Base-by-base conservation (phyloP, 495 filamentous ascomycete species). In the Daldinia caldariorum region DNA sequence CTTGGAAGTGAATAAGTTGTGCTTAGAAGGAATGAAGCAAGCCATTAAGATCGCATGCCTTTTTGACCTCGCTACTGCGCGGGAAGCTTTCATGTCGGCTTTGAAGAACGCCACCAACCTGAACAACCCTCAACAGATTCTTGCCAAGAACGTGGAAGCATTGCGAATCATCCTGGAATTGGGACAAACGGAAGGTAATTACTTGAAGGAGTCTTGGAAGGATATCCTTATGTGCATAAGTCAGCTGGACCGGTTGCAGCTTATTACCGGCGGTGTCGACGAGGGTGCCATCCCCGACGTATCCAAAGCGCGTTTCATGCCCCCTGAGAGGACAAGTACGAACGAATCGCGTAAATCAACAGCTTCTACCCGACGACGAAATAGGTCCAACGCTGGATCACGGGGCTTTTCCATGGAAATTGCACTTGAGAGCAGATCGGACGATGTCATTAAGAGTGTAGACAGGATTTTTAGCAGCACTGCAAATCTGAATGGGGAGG, bases 391-490 rank as follows among this genome's bases (percentile, higher is more conserved):
- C 9, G 87, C 87, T 6, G 85, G 85, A 7, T 83, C 86, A 13
- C 85, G 87, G 20, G 87, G 87, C 35, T 97, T 94, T 73, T 92
- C 92, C 32, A 81, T 89, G 37, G 94, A 97, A 58, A 91, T 98
- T 67, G 95, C 94, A 2, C 89, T 95, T 69, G 94, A 98, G 78
- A 94, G 90, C 74, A 88, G 94, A 53, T 97, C 94, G 5, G 90
- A 94, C 58, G 94, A 97, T 58, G 93, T 98, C 75, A 88, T 97
- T 61, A 93, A 93, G 69, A 89, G 91, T 35, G 92, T 99, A 3
- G 96, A 99, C 78, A 85, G 92, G 38, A 97, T 99, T 61, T 99
- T 98, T 74, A 97, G 93, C 41, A 97, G 92, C 71, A 97, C 95
- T 0, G 94, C 93, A 35, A 96, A 94, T 71, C 85, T 99, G 4